Percentiles rank a stretch among this genome's conserved stretches.
phyloP scores from a whole-genome alignment of 2,329 filamentous ascomycete species.

The Helotiales sp. region DNA sequence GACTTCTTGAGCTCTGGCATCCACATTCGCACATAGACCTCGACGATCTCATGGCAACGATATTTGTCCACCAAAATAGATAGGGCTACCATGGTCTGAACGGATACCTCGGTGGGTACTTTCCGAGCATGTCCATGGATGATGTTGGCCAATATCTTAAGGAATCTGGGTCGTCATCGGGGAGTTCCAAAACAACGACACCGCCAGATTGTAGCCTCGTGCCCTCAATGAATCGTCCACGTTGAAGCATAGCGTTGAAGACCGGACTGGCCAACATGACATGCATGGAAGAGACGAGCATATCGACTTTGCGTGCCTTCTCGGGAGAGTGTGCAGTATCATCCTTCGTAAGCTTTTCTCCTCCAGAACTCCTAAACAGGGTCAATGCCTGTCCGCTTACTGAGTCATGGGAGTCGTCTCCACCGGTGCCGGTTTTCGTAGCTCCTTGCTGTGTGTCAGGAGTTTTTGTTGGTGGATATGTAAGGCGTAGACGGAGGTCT shows the following conservation, averaged over 20 bases:
- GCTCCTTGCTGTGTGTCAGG: background rate
- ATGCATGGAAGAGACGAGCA: conserved; percentile 30
- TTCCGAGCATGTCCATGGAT: conserved; percentile 38
- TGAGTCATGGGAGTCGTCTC: background rate
- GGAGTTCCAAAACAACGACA: conserved; percentile 34
- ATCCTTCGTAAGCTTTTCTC: background rate
- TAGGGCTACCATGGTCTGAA: conserved; percentile 39
- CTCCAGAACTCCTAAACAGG: background rate
- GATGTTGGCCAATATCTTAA: conserved; percentile 43
- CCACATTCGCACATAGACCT: conserved; percentile 21
- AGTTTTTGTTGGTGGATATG: background rate
- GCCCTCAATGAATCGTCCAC: conserved; percentile 32
- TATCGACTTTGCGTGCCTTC: background rate
- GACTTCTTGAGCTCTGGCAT: conserved; percentile 20
- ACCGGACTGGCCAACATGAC: conserved; percentile 36
- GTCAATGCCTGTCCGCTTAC: background rate
- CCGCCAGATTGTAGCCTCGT: conserved; percentile 17
- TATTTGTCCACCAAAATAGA: conserved; percentile 42
- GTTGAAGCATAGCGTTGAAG: conserved; percentile 37
- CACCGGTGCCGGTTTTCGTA: too few relatives aligned
- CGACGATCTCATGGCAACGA: conserved; percentile 17
- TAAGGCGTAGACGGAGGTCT: conserved; percentile 21
- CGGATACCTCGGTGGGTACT: conserved; percentile 35
- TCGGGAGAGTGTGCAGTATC: too few relatives aligned
- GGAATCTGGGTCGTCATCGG: conserved; percentile 41